Base-by-base conservation (phyloP, 2,329 filamentous ascomycete species). In the Claviceps cyperi region DNA sequence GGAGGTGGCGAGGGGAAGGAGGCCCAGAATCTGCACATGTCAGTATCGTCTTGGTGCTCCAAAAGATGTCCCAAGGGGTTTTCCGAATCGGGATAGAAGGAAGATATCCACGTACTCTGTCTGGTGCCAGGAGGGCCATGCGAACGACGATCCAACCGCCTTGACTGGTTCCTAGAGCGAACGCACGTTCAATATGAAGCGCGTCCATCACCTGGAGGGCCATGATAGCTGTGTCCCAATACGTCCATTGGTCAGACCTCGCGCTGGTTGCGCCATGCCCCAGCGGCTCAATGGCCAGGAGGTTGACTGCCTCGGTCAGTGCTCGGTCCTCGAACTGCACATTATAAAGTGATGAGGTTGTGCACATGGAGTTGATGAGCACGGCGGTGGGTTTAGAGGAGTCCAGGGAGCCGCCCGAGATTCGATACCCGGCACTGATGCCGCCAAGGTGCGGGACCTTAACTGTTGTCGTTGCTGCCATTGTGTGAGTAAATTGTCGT, bases 171-270 rank as follows among this genome's bases (percentile, higher is more conserved):
- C 74, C 74, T 8, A 76, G 58, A 1, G 69, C 67, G 53, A 74
- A 77, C 0, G 71, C 73, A 63, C 70, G 71, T 17, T 64, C 48
- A 24, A 77, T 65, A 2, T 66, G 65, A 3, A 77, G 64, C 5
- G 66, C 66, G 39, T 77, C 70, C 67, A 81, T 66, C 1, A 76
- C 74, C 62, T 81, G 75, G 8, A 78, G 61, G 11, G 71, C 70
- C 71, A 80, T 71, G 52, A 68, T 62, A 43, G 74, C 74, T 3
- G 73, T 63, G 58, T 77, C 75, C 75, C 75, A 77, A 62, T 75
- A 76, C 2, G 72, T 77, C 56, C 74, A 77, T 52, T 74, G 69
- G 56, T 75, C 71, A 0, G 58, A 56, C n/a, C 59, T 49, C 50
- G 58, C 65, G 50, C 59, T 63, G 1, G 73, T 76, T 15, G 67